Evolutionary conservation across 768 basidiomycete species (phyloP).

Genomic region (Amanita exitialis): DNA sequence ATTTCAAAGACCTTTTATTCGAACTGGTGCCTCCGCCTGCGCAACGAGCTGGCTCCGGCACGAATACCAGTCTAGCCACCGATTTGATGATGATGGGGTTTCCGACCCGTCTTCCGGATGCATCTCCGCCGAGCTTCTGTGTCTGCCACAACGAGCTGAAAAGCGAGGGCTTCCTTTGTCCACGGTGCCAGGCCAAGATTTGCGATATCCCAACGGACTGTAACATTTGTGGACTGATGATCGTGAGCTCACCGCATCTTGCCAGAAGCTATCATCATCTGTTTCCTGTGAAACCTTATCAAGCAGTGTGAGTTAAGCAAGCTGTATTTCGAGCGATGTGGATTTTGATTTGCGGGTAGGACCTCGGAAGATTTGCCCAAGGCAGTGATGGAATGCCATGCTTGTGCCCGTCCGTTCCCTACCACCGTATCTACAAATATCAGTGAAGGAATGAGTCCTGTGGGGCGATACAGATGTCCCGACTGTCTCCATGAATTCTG

Average conservation of each 20-base stretch:
- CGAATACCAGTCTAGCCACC: constrained; percentile 47
- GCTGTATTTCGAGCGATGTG: neutral
- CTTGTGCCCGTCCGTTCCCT: constrained; percentile 69
- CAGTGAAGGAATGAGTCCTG: constrained; percentile 67
- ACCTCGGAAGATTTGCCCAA: constrained; percentile 26
- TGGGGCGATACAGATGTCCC: constrained; percentile 50
- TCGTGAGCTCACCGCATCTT: constrained; percentile 95
- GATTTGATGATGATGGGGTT: constrained; percentile 99
- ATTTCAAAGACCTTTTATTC: constrained; percentile 92
- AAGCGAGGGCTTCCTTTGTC: constrained; percentile 91
- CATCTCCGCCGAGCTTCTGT: constrained; percentile 76
- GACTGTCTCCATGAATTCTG: constrained; percentile 87
- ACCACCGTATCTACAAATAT: constrained; percentile 23
- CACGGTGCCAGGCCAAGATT: constrained; percentile 84
- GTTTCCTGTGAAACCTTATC: constrained; percentile 87
- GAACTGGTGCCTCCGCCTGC: constrained; percentile 94
- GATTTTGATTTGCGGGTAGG: constrained; percentile 19
- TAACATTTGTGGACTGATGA: constrained; percentile 94
- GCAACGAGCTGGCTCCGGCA: constrained; percentile 38
- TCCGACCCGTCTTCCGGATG: constrained; percentile 82
- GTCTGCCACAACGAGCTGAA: constrained; percentile 91
- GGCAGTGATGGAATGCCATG: constrained; percentile 49
- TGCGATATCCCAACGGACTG: constrained; percentile 99
- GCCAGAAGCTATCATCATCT: constrained; percentile 93
- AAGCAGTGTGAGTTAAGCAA: constrained; percentile 53